Base-by-base conservation (phyloP, 768 basidiomycete species). In the Lactarius quietus region DNA sequence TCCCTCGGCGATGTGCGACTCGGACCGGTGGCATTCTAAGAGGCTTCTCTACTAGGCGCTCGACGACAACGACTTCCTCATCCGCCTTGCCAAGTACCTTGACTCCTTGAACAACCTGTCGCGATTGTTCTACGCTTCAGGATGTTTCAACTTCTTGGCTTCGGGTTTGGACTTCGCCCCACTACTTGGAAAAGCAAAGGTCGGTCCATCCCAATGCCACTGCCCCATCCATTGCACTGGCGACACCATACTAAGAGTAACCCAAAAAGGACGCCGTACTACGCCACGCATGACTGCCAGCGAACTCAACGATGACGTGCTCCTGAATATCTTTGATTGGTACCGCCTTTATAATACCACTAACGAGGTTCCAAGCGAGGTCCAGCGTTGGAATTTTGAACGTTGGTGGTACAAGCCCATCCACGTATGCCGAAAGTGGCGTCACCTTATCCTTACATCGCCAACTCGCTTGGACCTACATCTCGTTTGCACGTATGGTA, bases 391-490 rank as follows among this genome's bases (percentile, higher is more conserved):
- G 61, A 57, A 62, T 18, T 20, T 38, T 10, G 57, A 64, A 18
- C 57, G 63, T 6, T 64, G 63, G 63, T 64, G 63, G 63, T 64
- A 64, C 51, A 64, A 38, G 31, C 51, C 52, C 38, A 41, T 52
- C 15, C 57, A 64, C 28, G 57, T 59, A 12, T 64, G 57, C n/a
- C 36, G 2, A 20, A 5, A 4, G n/a, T 64, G 63, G 63, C 35
- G 63, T 7, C 14, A n/a, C 20, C 18, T 64, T 48, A 53, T 64
- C 26, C 48, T 58, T 48, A 6, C 45, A 31, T 58, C 20, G 7
- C 48, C 63, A 6, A 33, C 29, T 12, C 29, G n/a, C 57, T 51
- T 64, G 31, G 23, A 64, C 10, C 57, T 64, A 12, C 48, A 51
- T 29, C 57, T 64, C 7, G 48, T 64, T 41, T 64, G 56, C 57